Base-by-base conservation (phyloP, 1,284 basidiomycete genomes). In the Irpex lacteus region DNA sequence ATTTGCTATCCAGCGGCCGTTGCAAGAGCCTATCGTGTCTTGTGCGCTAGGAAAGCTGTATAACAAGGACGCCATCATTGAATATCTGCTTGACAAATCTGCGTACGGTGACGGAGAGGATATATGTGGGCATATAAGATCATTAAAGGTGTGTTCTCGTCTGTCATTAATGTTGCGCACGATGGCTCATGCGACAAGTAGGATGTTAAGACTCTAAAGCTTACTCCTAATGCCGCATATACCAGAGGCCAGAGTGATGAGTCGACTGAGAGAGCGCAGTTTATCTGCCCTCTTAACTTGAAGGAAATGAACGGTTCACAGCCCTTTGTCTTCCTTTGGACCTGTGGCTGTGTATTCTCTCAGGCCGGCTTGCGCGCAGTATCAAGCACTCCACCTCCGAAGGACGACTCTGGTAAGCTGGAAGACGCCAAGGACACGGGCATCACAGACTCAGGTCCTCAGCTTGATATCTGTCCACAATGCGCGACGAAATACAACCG, bases 251-350 rank as follows among this genome's bases (percentile, higher is more conserved):
- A 77, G 15, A 70, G 81, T 44, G 82, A 83, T 49, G 74, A 78
- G 32, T 72, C 77, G 1, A 69, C 75, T 5, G 84, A 86, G 47
- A 79, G 80, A 2, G 83, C 90, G 0, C 84, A 85, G 50, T 98
- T 95, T 70, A 87, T 95, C 62, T 98, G 96, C 78, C 94, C 96
- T 0, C 82, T 98, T 58, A 94, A 90, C 2, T 79, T 95, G 68
- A 94, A 94, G 74, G 96, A 97, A 78, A 97, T 98, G 94, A 94
- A 93, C 66, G 95, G 95, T n/a, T 75, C 78, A 0, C 85, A 92
- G 60, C 92, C 94, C 0, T 98, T 98, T 75, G 87, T 95, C 63
- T 96, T 95, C 73, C 77, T 97, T 67, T 80, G 82, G n/a, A 78
- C 88, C 0, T 98, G 95, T 71, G 95, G 95, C n/a, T 96, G 94